A percentile compares a stretch with the other conserved stretches of the same genome.
Evolutionary conservation across 2,329 filamentous ascomycete species (phyloP).

Genomic region (Hypoxylon sp.): DNA sequence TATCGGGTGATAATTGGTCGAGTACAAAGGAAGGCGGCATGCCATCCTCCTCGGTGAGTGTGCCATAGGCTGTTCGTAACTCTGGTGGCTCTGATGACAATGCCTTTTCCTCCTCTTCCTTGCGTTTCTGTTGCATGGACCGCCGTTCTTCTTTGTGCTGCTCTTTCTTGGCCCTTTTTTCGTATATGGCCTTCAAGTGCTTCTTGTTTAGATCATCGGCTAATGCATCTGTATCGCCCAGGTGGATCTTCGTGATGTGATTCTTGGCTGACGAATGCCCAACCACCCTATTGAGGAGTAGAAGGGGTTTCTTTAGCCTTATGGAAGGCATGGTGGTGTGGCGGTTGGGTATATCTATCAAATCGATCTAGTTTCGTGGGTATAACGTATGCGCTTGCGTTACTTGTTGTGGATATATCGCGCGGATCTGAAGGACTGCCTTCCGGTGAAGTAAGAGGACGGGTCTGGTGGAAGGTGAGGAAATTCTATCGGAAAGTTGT

Average conservation of each 20-base stretch:
- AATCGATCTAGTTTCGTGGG: not conserved
- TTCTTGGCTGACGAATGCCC: conserved; percentile 58
- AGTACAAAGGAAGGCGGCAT: conserved; percentile 58
- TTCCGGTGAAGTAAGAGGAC: not conserved
- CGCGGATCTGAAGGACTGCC: conserved; percentile 4
- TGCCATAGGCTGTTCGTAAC: conserved; percentile 51
- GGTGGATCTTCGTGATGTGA: conserved; percentile 57
- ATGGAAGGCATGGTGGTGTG: conserved; percentile 52
- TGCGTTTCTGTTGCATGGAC: conserved; percentile 54
- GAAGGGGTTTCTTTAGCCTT: conserved; percentile 56
- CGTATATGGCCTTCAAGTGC: conserved; percentile 53
- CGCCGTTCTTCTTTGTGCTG: conserved; percentile 55
- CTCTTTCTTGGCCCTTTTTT: conserved; percentile 54
- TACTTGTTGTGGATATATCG: not conserved
- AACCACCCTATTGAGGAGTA: conserved; percentile 58
- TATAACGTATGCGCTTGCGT: conserved; percentile 7
- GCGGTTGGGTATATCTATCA: conserved; percentile 6
- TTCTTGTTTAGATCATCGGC: conserved; percentile 54
- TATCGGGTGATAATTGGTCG: conserved; percentile 57
- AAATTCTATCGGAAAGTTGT: not conserved
- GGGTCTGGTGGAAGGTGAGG: not conserved
- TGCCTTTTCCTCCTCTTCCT: conserved; percentile 55
- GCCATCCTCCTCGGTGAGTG: conserved; percentile 55
- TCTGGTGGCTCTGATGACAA: conserved; percentile 50
- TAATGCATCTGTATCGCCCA: conserved; percentile 57